Evolutionary conservation across 345 rosid genomes (phyloP), one percentile per base, ranked within the genome.

Genomic region (Schrenkiella parvula): DNA sequence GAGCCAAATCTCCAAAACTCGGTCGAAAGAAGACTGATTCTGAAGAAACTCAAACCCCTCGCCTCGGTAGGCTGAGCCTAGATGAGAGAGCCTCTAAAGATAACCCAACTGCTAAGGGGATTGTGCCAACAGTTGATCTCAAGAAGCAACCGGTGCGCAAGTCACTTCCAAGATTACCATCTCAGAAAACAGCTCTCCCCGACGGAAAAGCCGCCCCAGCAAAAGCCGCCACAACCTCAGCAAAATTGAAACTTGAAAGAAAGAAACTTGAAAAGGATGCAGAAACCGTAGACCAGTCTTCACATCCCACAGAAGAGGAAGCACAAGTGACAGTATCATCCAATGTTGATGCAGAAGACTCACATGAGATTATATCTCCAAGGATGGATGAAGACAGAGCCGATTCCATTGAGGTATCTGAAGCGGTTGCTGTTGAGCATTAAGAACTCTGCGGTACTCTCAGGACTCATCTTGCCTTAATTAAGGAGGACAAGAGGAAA

Each of bases 1-100:
- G 98, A 79, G 84, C 99, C 15, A 95, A 89, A 84, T 95, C 99
- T 80, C 99, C 99, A 11, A 95, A 92, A 76, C 90, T 95, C 19
- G 99, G 99, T 38, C 71, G 99, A 59, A 95, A 66, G 75, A 95
- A 95, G 85, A 79, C 74, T 74, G 96, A 89, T 26, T 52, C 85
- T 22, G 91, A 85, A 78, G 91, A 75, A 78, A 81, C 76, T 63
- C 81, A 66, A 51, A 80, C 66, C 52, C 71, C 59, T 48, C 80
- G 48, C 70, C 7, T 41, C 4, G 78, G 80, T 35, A 84, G 96
- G 51, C 72, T 87, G 50, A 92, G 99, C 84, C 80, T 95, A 66
- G 98, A 92, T 46, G 92, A 80, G 82, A 81, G 77, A 75, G 71
- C 67, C 32, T 60, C 83, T 41, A 82, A 22, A 43, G 80, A 73